phyloP scores from a whole-genome alignment of 2,329 filamentous ascomycete species.

The Chaetomiaceae sp. region DNA sequence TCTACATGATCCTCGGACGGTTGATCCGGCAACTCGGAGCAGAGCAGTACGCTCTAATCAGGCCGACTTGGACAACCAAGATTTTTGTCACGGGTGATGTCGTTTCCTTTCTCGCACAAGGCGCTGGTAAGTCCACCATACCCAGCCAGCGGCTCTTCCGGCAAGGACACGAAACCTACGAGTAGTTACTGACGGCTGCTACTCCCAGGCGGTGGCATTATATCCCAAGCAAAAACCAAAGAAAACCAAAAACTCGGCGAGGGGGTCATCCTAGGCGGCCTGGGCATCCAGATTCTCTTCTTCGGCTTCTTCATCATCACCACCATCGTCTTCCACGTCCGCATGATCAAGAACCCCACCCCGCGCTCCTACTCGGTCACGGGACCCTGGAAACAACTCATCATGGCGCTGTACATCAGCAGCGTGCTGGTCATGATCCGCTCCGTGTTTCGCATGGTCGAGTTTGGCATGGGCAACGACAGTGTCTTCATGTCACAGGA shows the following conservation, averaged over 20 bases:
- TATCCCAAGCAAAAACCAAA: conserved; percentile 30
- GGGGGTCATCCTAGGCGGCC: conserved; percentile 43
- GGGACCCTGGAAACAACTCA: conserved; percentile 25
- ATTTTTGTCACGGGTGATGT: conserved; percentile 49
- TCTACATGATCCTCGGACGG: conserved; percentile 45
- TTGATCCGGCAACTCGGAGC: conserved; percentile 37
- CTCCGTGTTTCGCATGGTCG: conserved; percentile 44
- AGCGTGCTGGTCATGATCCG: conserved; percentile 45
- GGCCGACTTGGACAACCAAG: conserved; percentile 43
- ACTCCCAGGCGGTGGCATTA: conserved; percentile 38
- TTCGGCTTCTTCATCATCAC: conserved; percentile 48
- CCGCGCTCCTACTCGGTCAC: conserved; percentile 18
- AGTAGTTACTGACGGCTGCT: too few species aligned
- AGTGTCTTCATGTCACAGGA: conserved; percentile 44
- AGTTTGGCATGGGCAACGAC: conserved; percentile 42
- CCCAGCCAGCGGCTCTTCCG: background rate
- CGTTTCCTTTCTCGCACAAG: conserved; percentile 43
- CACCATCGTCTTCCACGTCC: conserved; percentile 42
- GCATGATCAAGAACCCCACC: conserved; percentile 36
- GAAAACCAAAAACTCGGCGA: conserved; percentile 34
- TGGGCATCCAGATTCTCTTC: conserved; percentile 47
- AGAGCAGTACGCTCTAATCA: conserved; percentile 40
- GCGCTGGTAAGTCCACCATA: conserved; percentile 32
- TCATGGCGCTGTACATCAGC: conserved; percentile 41
- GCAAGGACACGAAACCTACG: too few species aligned